Percentiles rank a stretch among this genome's conserved stretches.
Conservation (phyloP, 352 stramenopile genomes). For the Phytopythium aichiense region DNA sequence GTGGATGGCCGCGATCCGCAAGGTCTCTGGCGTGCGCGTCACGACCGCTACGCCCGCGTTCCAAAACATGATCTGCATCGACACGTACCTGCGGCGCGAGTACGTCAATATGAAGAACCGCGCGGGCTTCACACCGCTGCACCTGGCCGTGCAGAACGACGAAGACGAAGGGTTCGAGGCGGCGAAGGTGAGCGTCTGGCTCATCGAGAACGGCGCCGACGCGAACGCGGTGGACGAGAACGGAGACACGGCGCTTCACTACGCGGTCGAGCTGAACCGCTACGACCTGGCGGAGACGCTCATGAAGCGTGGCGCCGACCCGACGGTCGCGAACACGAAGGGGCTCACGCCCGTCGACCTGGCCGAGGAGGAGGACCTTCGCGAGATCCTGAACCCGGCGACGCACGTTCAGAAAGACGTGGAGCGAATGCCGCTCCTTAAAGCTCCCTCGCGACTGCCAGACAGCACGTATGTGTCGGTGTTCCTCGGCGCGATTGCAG, state of each 20-base stretch:
- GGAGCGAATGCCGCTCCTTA: conserved; percentile 38
- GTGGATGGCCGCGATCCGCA: conserved; percentile 85
- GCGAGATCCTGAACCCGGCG: conserved; percentile 64
- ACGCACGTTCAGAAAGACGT: conserved; percentile 34
- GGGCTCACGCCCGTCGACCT: conserved; percentile 65
- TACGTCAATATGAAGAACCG: conserved; percentile 90
- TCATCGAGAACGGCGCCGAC: conserved; percentile 85
- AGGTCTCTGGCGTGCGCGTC: conserved; percentile 78
- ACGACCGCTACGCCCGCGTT: conserved; percentile 63
- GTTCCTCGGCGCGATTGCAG: conserved; percentile 74
- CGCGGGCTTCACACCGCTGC: conserved; percentile 69
- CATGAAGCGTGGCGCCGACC: conserved; percentile 82
- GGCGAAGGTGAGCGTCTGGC: conserved; percentile 82
- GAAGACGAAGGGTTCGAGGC: conserved; percentile 89
- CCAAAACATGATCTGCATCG: conserved; percentile 90
- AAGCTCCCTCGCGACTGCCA: conserved; percentile 45
- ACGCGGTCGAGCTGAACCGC: conserved; percentile 76
- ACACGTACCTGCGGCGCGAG: conserved; percentile 69
- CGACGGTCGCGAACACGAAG: conserved; percentile 69
- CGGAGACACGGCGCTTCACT: conserved; percentile 85
- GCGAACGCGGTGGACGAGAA: conserved; percentile 72
- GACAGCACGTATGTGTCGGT: conserved; percentile 87
- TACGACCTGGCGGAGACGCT: conserved; percentile 82
- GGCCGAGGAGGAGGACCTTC: conserved; percentile 72
- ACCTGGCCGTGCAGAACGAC: conserved; percentile 82